Evolutionary conservation across 768 basidiomycete species (phyloP), one percentile per base, ranked within the genome.

Genomic region (Vararia minispora): DNA sequence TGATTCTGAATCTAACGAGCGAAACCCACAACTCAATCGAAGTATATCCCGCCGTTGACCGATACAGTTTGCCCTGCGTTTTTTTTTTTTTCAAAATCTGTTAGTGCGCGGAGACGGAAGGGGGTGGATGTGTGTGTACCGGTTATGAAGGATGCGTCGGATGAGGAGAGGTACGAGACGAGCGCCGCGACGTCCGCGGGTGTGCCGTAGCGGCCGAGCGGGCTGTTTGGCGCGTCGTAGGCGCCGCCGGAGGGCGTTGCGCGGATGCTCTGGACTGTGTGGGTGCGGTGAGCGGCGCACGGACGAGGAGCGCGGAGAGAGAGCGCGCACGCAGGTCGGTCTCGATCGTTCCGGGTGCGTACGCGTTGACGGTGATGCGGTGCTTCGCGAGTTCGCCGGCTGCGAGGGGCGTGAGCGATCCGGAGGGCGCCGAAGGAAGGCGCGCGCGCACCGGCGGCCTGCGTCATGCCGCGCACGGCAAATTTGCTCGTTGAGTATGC

Each of bases 131-230:
- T n/a, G n/a, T n/a, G n/a, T n/a, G n/a, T n/a, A n/a, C 59, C 59
- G 0, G 59, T 59, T 7, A 59, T 52, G 29, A 54, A 57, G 11
- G 36, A 27, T 3, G 59, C 49, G n/a, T 56, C 50, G 27, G 51
- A 48, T 9, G 55, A 52, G 4, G 56, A 59, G 21, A 61, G 47
- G 47, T 57, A 61, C 7, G 58, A 56, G 2, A 61, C 59, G 5
- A 61, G 22, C 7, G 36, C 37, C 1, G 59, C 56, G 22, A 61
- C 42, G 29, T 61, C 51, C 7, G 41, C 30, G 0, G 57, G 42
- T 6, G 39, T n/a, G n/a, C n/a, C n/a, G n/a, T 44, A n/a, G 50
- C 50, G 35, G 52, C 40, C 16, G 40, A 30, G 5, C 51, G 47
- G 11, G 50, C 42, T n/a, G 53, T 48, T n/a, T n/a, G n/a, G n/a